Base-by-base conservation (phyloP, 208 protist species). In the Trypanosoma lewisi region DNA sequence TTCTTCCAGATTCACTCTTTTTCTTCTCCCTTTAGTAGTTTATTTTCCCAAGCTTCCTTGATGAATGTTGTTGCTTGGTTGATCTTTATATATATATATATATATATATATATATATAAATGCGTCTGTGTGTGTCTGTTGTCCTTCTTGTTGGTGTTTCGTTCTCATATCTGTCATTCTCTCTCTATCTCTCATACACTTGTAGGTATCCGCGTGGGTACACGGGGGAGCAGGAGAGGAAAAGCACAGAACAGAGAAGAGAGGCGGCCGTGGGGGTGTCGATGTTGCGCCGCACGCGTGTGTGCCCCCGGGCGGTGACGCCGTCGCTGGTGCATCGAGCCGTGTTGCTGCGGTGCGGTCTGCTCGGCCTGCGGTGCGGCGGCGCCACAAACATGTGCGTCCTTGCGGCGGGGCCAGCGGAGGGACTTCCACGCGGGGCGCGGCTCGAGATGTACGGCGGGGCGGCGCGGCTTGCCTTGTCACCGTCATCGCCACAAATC, bases 321-420 rank as follows among this genome's bases (percentile, higher is more conserved):
- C 31, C 45, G 0, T 59, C 51, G 28, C 45, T 61, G 0, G 1
- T 69, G 47, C 63, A 34, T 8, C 33, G 39, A 17, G 52, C 63
- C 21, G 21, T 69, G 9, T 16, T 44, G 21, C 27, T 69, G n/a
- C 63, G 63, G 5, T 69, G 54, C 42, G 37, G 21, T 17, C n/a
- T 69, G n/a, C 47, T 69, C 12, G 37, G 19, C 16, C 34, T 69
- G 33, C 42, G 47, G 5, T 62, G 33, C 23, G 47, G 60, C 30
- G 76, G 77, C 33, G 63, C 70, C 4, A 89, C 86, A 17, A 93
- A 93, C 72, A 78, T 83, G 28, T 93, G 74, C 58, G 77, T 83
- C 5, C 50, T 90, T 2, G 86, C 86, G 21, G 83, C 86, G 28
- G 86, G 83, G 0, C 74, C 75, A 39, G 64, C 68, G 50, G 86